A percentile compares a stretch with the other conserved stretches of the same genome.
Conservation (phyloP, 2,329 filamentous ascomycete genomes). For the Fusarium buharicum region DNA sequence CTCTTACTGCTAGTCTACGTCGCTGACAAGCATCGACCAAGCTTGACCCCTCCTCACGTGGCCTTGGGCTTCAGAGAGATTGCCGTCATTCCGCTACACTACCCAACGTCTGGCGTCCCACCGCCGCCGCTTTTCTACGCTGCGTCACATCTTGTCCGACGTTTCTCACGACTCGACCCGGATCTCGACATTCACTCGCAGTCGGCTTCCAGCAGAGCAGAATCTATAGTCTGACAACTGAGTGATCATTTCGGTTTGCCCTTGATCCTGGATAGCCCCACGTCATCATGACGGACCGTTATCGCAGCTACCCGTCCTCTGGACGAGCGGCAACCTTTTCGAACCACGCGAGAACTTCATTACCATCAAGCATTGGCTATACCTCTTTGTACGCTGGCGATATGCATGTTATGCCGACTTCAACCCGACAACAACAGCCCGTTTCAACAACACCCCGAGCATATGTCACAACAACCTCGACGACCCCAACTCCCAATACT, state of each 20-base stretch:
- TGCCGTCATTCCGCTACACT: conserved; percentile 40
- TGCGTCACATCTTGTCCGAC: conserved; percentile 33
- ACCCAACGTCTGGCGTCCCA: conserved; percentile 19
- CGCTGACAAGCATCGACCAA: conserved; percentile 39
- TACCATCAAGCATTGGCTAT: conserved; percentile 63
- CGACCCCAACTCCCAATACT: conserved; percentile 52
- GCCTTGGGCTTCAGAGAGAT: conserved; percentile 31
- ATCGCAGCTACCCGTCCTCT: conserved; percentile 54
- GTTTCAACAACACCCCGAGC: conserved; percentile 48
- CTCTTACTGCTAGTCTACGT: conserved; percentile 17
- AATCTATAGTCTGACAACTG: conserved; percentile 20
- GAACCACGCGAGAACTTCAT: conserved; percentile 63
- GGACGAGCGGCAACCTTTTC: conserved; percentile 58
- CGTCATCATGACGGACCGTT: conserved; percentile 60
- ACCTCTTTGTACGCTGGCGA: conserved; percentile 63
- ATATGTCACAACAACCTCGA: conserved; percentile 49
- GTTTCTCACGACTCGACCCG: conserved; percentile 25
- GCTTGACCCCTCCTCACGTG: conserved; percentile 46
- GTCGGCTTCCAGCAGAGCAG: conserved; percentile 19
- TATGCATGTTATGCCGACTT: conserved; percentile 62
- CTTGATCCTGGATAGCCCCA: conserved; percentile 20
- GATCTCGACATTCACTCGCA: conserved; percentile 13
- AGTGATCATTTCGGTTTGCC: conserved; percentile 6
- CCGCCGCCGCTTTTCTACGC: conserved; percentile 28
- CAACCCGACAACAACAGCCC: conserved; percentile 47